These are phyloP conservation scores for Anthracocystis panici-leucophaei DNA, from an alignment of 1,284 basidiomycete genomes.

Conservation along the genomic window DNA sequence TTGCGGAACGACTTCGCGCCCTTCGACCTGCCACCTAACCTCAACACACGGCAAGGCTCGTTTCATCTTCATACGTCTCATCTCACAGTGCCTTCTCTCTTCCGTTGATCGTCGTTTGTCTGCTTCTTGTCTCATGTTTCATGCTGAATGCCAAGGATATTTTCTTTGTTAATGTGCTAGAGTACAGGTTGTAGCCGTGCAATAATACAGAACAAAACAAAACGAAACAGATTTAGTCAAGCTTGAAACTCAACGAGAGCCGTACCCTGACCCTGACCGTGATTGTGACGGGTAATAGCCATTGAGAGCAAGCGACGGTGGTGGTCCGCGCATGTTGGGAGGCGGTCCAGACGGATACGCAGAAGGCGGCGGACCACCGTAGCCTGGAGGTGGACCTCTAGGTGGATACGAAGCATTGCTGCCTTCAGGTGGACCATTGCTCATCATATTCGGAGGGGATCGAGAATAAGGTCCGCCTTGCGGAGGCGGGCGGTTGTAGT, in stretches of 20 bases:
- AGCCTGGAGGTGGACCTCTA: constrained; percentile 44
- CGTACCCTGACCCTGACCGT: constrained; percentile 32
- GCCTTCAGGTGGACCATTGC: constrained; percentile 12
- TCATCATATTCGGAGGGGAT: constrained; percentile 45
- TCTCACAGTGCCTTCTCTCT: neutral
- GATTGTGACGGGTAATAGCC: constrained; percentile 26
- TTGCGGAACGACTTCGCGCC: constrained; percentile 76
- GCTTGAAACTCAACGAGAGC: constrained; percentile 13
- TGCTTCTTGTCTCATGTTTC: constrained; percentile 2
- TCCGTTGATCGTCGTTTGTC: neutral
- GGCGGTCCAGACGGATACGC: constrained; percentile 28
- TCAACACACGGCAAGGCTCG: neutral
- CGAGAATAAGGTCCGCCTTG: constrained; percentile 34
- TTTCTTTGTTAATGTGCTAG: constrained; percentile 15
- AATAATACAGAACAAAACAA: neutral
- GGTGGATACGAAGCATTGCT: constrained; percentile 29
- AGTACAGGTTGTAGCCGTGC: constrained; percentile 22
- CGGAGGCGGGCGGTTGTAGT: constrained; percentile 41
- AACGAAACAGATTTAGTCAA: neutral
- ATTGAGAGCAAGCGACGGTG: constrained; percentile 20
- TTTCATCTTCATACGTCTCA: neutral
- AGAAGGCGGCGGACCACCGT: constrained; percentile 28
- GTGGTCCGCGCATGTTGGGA: constrained; percentile 38
- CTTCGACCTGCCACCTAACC: constrained; percentile 61
- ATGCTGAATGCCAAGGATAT: constrained; percentile 10